Evolutionary conservation across 2,329 filamentous ascomycete species (phyloP), one percentile per base, ranked within the genome.

Genomic region (Sarocladium kiliense): DNA sequence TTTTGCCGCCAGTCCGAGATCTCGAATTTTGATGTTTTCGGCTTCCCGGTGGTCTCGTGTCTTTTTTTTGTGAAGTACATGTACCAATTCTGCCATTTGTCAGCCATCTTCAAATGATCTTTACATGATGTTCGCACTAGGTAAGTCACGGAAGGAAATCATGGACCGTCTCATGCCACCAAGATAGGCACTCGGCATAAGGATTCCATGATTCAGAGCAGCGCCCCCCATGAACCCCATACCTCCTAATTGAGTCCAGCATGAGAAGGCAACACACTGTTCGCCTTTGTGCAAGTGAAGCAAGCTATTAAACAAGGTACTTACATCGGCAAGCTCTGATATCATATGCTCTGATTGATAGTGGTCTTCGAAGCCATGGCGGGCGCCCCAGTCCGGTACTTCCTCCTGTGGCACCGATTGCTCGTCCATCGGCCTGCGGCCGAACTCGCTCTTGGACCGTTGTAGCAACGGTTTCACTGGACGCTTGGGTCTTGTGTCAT

Each of bases 41-140:
- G 90, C 62, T 92, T 91, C 21, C 91, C 94, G 34, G 91, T 93
- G 21, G 91, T 94, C 69, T 97, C 94, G 72, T 99, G 94, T 54
- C 93, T 87, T 72, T 97, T 97, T 72, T 99, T 94, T 60, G 93
- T 97, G 71, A 89, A 99, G 74, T 99, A 99, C 93, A 97, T 97
- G 77, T 96, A 97, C 84, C 96, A 99, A 62, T 91, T 95, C 88
- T 96, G 71, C 26, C 39, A 4, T 18, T 30, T 3, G 37, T 47
- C 39, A 53, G 32, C 34, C 27, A 51, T n/a, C 25, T 9, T 9
- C 21, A 25, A 10, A 6, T 23, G 6, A 7, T 25, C 3, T 9
- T 25, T 12, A 25, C 10, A 44, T 23, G 18, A 27, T 27, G 16
- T 18, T 6, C 21, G 11, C 19, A n/a, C 4, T 16, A 23, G 6